These are phyloP conservation scores for Penicillium tannophilum DNA, from an alignment of 495 filamentous ascomycete genomes.

Conservation along the genomic window DNA sequence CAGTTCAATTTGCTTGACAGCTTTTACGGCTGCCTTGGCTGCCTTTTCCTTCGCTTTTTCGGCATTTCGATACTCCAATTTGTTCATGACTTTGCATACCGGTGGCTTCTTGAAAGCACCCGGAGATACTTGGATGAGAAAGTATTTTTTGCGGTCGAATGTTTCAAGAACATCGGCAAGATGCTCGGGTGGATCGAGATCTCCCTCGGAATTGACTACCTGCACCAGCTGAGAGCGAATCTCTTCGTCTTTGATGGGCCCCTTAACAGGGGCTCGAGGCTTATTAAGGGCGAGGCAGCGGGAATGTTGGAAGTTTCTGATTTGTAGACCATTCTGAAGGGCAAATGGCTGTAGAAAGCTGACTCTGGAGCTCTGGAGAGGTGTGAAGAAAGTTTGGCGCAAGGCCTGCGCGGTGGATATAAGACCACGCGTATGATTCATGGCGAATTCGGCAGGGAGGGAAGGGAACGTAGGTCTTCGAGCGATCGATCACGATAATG, in stretches of 20 bases:
- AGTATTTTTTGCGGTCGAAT: conserved; percentile 52
- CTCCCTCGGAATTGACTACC: conserved; percentile 53
- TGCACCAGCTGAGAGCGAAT: conserved; percentile 56
- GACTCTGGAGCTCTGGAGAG: conserved; percentile 21
- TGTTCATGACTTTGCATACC: conserved; percentile 68
- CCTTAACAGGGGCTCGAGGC: conserved; percentile 13
- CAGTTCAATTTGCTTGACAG: conserved; percentile 73
- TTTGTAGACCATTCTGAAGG: conserved; percentile 14
- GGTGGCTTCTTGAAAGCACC: conserved; percentile 38
- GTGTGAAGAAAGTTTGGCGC: conserved; percentile 37
- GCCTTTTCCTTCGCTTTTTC: conserved; percentile 47
- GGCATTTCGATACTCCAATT: conserved; percentile 41
- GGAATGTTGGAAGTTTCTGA: conserved; percentile 16
- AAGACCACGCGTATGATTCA: conserved; percentile 44
- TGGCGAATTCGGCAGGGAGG: conserved; percentile 9
- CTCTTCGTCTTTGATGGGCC: conserved; percentile 48
- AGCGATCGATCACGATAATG: not conserved
- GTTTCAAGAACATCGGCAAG: conserved; percentile 45
- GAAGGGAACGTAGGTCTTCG: not conserved
- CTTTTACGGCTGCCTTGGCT: conserved; percentile 31
- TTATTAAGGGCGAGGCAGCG: conserved; percentile 13
- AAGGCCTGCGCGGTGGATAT: conserved; percentile 42
- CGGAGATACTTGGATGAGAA: conserved; percentile 59
- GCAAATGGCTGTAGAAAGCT: conserved; percentile 17
- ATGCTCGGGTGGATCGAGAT: conserved; percentile 47